Evolutionary conservation across 805 yeast genomes (phyloP), one percentile per base, ranked within the genome.

Genomic region (Candida succiphila): DNA sequence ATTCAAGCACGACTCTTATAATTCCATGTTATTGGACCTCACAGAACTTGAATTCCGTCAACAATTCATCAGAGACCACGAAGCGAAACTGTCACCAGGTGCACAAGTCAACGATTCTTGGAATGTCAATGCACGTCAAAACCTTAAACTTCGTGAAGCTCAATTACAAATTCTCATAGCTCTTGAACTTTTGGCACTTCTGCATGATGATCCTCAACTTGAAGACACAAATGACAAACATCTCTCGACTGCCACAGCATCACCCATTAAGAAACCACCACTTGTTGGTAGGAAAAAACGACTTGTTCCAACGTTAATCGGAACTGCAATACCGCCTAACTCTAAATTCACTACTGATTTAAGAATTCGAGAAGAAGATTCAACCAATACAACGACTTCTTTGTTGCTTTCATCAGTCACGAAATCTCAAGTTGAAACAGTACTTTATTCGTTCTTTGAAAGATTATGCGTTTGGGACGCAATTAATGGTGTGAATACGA

Each of bases 401-500:
- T 17, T 12, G 10, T 24, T 24, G 10, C n/a, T n/a, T n/a, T n/a
- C n/a, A n/a, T 12, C 7, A 22, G 9, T 29, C 14, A 16, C 20
- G 10, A 29, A 13, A 3, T 2, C 19, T 17, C 14, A 18, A 7
- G 17, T 30, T 9, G 5, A 22, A 22, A 12, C 15, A 8, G 16
- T 30, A 5, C 14, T 30, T 7, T 5, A 30, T 23, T 24, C 42
- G 3, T 33, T 49, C 12, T 49, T 57, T 25, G 63, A 57, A 35
- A 44, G 44, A 30, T 34, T 57, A 22, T 52, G 59, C 34, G 51
- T 54, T 8, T 48, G 49, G 43, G 63, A 57, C 38, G 61, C 60
- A 1, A 42, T 57, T 3, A 28, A 34, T 8, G 59, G 55, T 2
- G 27, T 46, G 4, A 37, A 48, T 17, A 36, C 50, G 10, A 47